A percentile compares a stretch with the other conserved stretches of the same genome.
Evolutionary conservation across 2,329 filamentous ascomycete genomes (phyloP).

Genomic region (Pyrenochaeta sp.): DNA sequence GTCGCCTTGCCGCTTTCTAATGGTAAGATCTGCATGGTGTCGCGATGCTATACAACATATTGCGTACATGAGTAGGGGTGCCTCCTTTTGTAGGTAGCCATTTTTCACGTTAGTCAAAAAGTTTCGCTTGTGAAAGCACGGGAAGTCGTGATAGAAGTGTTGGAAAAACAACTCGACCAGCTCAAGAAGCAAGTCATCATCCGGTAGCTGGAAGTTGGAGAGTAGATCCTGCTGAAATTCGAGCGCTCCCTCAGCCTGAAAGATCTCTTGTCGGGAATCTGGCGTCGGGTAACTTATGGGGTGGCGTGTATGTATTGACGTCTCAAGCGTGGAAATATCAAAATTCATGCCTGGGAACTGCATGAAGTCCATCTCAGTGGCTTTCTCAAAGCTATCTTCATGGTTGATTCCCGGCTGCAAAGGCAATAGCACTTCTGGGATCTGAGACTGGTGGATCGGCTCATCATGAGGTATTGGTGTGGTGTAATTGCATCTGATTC

Average conservation of each 20-base stretch:
- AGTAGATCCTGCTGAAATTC: slow-evolving; percentile 14
- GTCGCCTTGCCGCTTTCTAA: slow-evolving; percentile 24
- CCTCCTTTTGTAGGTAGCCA: slow-evolving; percentile 23
- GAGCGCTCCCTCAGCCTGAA: neutral
- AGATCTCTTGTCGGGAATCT: neutral
- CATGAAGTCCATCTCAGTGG: slow-evolving; percentile 7
- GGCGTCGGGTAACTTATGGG: slow-evolving; percentile 1
- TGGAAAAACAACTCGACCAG: slow-evolving; percentile 38
- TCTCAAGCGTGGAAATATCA: slow-evolving; percentile 2
- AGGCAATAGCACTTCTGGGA: neutral
- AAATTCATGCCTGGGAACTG: slow-evolving; percentile 19
- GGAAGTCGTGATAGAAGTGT: slow-evolving; percentile 29
- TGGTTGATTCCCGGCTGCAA: neutral
- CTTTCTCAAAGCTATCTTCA: neutral
- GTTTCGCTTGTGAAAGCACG: slow-evolving; percentile 38
- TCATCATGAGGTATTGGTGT: neutral
- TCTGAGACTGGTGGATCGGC: neutral
- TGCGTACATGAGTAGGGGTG: slow-evolving; percentile 33
- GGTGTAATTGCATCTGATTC: slow-evolving; percentile 33
- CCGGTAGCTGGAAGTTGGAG: slow-evolving; percentile 20
- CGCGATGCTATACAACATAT: slow-evolving; percentile 37
- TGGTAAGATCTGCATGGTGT: slow-evolving; percentile 28
- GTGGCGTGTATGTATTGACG: neutral
- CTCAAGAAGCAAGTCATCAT: slow-evolving; percentile 22
- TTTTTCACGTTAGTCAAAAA: slow-evolving; percentile 24